Percentiles rank a stretch among this genome's conserved stretches.
Evolutionary conservation across 257 asterid genomes (phyloP).

Genomic region (Nicotiana noctiflora): DNA sequence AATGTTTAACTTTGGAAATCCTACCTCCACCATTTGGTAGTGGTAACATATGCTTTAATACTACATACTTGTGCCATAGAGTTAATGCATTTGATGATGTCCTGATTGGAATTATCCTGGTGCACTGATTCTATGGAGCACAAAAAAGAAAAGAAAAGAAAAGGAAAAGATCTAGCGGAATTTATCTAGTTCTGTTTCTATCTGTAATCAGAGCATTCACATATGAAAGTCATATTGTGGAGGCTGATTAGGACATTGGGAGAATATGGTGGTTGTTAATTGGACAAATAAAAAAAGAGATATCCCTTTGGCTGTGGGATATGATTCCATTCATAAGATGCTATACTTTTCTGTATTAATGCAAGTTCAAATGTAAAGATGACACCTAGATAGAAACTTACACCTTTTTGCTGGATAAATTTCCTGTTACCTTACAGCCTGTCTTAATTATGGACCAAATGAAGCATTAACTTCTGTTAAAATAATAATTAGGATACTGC

Average conservation of each 20-base stretch:
- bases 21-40: no score
- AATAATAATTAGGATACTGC: neutral
- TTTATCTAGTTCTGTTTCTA: neutral
- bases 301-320: neutral
- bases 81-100: neutral
- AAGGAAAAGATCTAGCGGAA: neutral
- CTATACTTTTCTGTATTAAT: neutral
- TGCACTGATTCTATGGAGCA: no score
- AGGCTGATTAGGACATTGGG: no score
- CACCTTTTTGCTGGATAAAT: neutral
- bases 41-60: neutral
- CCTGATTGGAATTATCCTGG: no score
- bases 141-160: no score
- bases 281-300: neutral
- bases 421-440: neutral
- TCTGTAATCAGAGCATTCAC: neutral
- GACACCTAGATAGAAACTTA: neutral
- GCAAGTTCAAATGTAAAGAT: neutral
- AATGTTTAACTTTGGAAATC: no score
- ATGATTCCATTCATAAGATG: neutral
- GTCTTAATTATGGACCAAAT: no score
- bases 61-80: neutral
- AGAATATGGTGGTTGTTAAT: no score
- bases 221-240: neutral
- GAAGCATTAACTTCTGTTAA: neutral